These are phyloP conservation scores for Sphaceloma murrayae DNA, from an alignment of 2,329 filamentous ascomycete genomes.

Conservation along the genomic window DNA sequence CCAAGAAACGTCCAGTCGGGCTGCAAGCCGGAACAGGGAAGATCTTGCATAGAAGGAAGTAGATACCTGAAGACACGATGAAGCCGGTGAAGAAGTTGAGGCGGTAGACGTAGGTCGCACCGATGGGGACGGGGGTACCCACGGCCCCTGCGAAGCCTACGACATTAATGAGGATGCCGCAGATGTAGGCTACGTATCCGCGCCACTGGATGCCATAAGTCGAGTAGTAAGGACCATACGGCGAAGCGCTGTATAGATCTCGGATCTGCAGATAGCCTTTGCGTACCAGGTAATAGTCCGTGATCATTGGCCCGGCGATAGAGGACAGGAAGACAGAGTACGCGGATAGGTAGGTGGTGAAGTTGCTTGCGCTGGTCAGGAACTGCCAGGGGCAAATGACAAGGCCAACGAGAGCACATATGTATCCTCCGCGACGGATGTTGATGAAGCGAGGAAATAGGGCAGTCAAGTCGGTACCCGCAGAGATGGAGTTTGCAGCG, in stretches of 20 bases:
- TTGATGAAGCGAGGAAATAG: slow-evolving; percentile 46
- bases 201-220: slow-evolving; percentile 69
- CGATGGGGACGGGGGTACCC: slow-evolving; percentile 60
- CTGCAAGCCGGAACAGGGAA: slow-evolving; percentile 57
- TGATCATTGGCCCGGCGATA: slow-evolving; percentile 83
- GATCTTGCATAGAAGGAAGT: slow-evolving; percentile 60
- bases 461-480: slow-evolving; percentile 46
- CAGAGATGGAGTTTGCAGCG: slow-evolving; percentile 56
- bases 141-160: slow-evolving; percentile 83
- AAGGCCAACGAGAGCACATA: slow-evolving; percentile 69
- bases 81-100: slow-evolving; percentile 87
- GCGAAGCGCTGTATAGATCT: slow-evolving; percentile 66
- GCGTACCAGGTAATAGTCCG: slow-evolving; percentile 80
- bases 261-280: slow-evolving; percentile 70
- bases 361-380: slow-evolving; percentile 64
- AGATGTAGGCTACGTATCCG: slow-evolving; percentile 71
- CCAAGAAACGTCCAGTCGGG: slow-evolving; percentile 62
- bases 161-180: slow-evolving; percentile 79
- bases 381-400: slow-evolving; percentile 84
- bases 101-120: slow-evolving; percentile 78
- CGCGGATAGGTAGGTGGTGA: slow-evolving; percentile 83
- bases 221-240: slow-evolving; percentile 62
- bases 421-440: slow-evolving; percentile 78
- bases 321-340: slow-evolving; percentile 92
- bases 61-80: slow-evolving; percentile 55